A percentile compares a stretch with the other conserved stretches of the same genome.
Conservation (phyloP, 805 yeast genomes). For the Clavispora santaluciae region DNA sequence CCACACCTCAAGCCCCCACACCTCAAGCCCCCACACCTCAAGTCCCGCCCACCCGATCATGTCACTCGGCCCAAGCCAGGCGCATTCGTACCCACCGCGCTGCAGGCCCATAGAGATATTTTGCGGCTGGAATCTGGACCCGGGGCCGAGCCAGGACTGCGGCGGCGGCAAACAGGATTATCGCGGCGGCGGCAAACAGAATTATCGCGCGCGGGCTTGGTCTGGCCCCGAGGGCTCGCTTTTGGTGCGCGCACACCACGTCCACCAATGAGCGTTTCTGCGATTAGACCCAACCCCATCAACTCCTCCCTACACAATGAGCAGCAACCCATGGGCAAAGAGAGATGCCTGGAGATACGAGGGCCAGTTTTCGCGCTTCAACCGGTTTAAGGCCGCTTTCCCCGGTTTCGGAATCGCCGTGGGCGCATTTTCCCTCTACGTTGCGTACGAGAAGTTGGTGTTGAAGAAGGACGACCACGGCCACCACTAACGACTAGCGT, state of each 20-base stretch:
- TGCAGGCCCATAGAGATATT: too few relatives aligned
- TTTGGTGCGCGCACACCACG: slow-evolving; percentile 7
- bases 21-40: too few relatives aligned
- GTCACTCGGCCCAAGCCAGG: too few relatives aligned
- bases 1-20: too few relatives aligned
- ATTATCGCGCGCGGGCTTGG: neutral
- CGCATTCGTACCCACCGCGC: too few relatives aligned
- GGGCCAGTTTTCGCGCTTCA: slow-evolving; percentile 69
- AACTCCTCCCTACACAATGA: slow-evolving; percentile 9
- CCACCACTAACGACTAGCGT: slow-evolving; percentile 15
- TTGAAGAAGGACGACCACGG: slow-evolving; percentile 30
- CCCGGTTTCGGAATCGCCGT: slow-evolving; percentile 81
- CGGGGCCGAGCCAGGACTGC: too few relatives aligned
- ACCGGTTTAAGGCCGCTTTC: slow-evolving; percentile 64
- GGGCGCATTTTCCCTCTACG: slow-evolving; percentile 65
- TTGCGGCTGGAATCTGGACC: too few relatives aligned
- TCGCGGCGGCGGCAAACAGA: too few relatives aligned
- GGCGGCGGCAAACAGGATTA: too few relatives aligned
- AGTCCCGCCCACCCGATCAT: too few relatives aligned
- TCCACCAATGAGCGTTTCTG: slow-evolving; percentile 15
- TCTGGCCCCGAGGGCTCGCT: neutral
- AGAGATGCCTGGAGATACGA: slow-evolving; percentile 92
- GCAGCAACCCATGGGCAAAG: slow-evolving; percentile 28
- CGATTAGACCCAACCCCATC: slow-evolving; percentile 2
- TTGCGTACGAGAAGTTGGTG: slow-evolving; percentile 55